Conservation (phyloP, 345 rosid species). For the Salix suchowensis region DNA sequence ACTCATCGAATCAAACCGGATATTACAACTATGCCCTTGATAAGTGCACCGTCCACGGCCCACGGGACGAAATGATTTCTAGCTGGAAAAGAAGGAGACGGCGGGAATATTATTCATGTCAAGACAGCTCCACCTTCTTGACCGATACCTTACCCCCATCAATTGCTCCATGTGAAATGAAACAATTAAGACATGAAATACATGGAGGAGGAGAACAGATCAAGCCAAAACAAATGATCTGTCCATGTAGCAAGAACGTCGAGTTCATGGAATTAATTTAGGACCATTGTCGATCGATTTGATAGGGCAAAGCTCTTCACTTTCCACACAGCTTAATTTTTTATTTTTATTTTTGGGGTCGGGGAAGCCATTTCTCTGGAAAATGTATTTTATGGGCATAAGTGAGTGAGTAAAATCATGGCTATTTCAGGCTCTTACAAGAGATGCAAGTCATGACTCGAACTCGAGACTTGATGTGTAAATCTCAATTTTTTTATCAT, state of each 20-base stretch:
- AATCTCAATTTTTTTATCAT: too few species aligned
- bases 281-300: neutral
- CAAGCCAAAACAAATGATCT: neutral
- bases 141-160: neutral
- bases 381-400: fast-evolving
- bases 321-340: neutral
- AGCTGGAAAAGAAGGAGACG: neutral
- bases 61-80: neutral
- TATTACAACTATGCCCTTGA: neutral
- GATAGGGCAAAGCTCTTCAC: neutral
- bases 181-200: neutral
- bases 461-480: too few species aligned
- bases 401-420: too few species aligned
- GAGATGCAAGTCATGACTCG: fast-evolving
- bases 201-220: neutral
- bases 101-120: neutral
- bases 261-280: neutral
- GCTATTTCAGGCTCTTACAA: too few species aligned
- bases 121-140: neutral
- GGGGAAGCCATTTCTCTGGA: too few species aligned
- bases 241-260: too few species aligned
- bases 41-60: neutral
- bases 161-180: neutral
- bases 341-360: too few species aligned
- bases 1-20: too few species aligned